These are phyloP conservation scores for Rosa chinensis DNA, from an alignment of 306 rosid genomes.

Conservation along the genomic window DNA sequence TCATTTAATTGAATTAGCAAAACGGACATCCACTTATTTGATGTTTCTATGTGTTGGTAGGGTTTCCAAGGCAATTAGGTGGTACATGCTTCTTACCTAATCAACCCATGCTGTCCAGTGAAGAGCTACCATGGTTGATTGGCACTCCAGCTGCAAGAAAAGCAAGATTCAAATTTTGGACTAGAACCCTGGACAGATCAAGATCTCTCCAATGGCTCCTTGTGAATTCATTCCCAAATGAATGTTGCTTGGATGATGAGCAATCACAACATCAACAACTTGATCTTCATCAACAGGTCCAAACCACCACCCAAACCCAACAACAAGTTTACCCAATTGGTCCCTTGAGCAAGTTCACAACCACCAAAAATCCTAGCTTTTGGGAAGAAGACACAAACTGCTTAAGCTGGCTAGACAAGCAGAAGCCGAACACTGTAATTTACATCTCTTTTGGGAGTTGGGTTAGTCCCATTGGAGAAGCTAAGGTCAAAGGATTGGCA, in stretches of 20 bases:
- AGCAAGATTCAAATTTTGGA: conserved; percentile 81
- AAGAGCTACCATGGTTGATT: conserved; percentile 84
- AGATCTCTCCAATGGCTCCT: conserved; percentile 56
- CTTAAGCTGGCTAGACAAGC: conserved; percentile 60
- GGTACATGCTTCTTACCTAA: conserved; percentile 35
- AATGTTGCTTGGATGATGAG: conserved; percentile 27
- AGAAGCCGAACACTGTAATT: conserved; percentile 41
- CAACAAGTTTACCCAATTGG: conserved; percentile 45
- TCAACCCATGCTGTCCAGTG: conserved; percentile 46
- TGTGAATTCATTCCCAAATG: conserved; percentile 60
- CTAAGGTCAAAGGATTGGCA: conserved; percentile 53
- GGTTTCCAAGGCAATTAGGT: conserved; percentile 50
- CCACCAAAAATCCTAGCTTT: conserved; percentile 42
- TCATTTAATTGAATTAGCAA: no score
- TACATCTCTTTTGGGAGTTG: conserved; percentile 91
- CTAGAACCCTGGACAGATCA: conserved; percentile 62
- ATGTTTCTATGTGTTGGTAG: conserved; percentile 37
- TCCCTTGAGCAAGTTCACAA: conserved; percentile 33
- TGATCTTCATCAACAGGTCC: not conserved
- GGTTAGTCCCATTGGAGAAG: conserved; percentile 77
- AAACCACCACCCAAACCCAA: not conserved
- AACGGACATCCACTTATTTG: no score
- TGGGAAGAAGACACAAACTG: conserved; percentile 79
- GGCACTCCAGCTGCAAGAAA: conserved; percentile 60
- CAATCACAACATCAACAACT: not conserved